Conservation (phyloP, 345 rosid genomes). For the Gynandropsis gynandra region DNA sequence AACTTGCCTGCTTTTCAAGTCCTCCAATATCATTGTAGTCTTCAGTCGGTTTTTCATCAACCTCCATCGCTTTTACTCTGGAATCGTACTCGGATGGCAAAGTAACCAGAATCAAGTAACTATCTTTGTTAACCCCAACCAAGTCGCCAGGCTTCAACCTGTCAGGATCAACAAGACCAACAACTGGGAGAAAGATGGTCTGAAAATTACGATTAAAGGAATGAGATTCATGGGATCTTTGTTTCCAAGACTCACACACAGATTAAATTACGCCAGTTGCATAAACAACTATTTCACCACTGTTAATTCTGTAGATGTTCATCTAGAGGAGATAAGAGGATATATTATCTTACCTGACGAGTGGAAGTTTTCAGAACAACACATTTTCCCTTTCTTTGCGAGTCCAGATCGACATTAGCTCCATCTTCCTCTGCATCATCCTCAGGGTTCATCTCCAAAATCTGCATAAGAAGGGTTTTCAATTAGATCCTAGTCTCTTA, state of each 20-base stretch:
- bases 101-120: slow-evolving; percentile 90
- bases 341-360: slow-evolving; percentile 55
- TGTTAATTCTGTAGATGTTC: too few species aligned
- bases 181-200: slow-evolving; percentile 97
- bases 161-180: slow-evolving; percentile 97
- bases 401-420: slow-evolving; percentile 97
- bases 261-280: too few species aligned
- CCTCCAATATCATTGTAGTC: slow-evolving; percentile 99
- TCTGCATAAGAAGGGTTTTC: slow-evolving; percentile 41
- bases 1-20: slow-evolving; percentile 83
- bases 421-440: slow-evolving; percentile 99
- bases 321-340: not conserved
- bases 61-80: slow-evolving; percentile 99
- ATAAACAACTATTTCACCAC: too few species aligned
- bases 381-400: slow-evolving; percentile 98
- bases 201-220: slow-evolving; percentile 26
- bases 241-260: too few species aligned
- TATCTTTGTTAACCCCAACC: slow-evolving; percentile 98
- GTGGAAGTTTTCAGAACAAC: slow-evolving; percentile 97
- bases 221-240: not conserved
- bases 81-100: slow-evolving; percentile 97
- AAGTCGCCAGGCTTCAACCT: slow-evolving; percentile 94
- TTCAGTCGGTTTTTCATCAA: slow-evolving; percentile 97
- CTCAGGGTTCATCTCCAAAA: slow-evolving; percentile 94
- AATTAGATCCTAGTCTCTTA: too few species aligned